Evolutionary conservation across 2,329 filamentous ascomycete genomes (phyloP).

Genomic region (Amphichorda felina): DNA sequence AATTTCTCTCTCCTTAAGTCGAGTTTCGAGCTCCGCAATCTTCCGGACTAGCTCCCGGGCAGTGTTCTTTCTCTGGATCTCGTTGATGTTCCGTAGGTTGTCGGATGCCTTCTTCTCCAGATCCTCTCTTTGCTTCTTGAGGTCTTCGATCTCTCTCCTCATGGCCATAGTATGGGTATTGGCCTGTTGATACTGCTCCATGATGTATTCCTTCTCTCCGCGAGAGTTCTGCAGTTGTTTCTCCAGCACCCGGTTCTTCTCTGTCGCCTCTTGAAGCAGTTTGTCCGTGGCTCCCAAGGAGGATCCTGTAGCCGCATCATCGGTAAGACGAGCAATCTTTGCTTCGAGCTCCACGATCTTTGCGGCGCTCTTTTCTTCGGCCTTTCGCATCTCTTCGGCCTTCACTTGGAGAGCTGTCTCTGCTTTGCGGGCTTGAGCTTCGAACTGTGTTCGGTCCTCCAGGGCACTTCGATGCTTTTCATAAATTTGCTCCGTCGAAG

Average conservation of each 20-base stretch:
- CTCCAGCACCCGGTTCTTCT: slow-evolving; percentile 27
- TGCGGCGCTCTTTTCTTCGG: slow-evolving; percentile 2
- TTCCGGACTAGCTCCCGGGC: slow-evolving; percentile 20
- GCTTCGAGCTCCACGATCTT: slow-evolving; percentile 23
- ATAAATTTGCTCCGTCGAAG: slow-evolving; percentile 31
- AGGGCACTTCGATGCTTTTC: slow-evolving; percentile 35
- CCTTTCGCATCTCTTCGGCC: slow-evolving; percentile 22
- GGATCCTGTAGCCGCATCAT: slow-evolving; percentile 11
- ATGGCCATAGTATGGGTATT: slow-evolving; percentile 34
- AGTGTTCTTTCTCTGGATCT: slow-evolving; percentile 27
- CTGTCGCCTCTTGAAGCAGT: slow-evolving; percentile 22
- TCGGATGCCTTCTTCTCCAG: slow-evolving; percentile 28
- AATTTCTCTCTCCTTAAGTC: slow-evolving; percentile 36
- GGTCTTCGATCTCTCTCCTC: slow-evolving; percentile 29
- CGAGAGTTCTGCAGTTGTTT: slow-evolving; percentile 26
- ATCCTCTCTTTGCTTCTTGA: slow-evolving; percentile 27
- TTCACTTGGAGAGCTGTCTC: slow-evolving; percentile 18
- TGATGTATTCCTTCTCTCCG: slow-evolving; percentile 42
- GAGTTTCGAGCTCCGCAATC: slow-evolving; percentile 26
- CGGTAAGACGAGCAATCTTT: slow-evolving; percentile 15
- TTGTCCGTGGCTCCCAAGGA: slow-evolving; percentile 14
- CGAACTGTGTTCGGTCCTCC: slow-evolving; percentile 34
- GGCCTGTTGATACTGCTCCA: slow-evolving; percentile 46
- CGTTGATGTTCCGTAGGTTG: slow-evolving; percentile 34
- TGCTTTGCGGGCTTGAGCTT: slow-evolving; percentile 31